These are phyloP conservation scores for Phylloporus sp. DNA, from an alignment of 768 basidiomycete genomes.

Conservation along the genomic window DNA sequence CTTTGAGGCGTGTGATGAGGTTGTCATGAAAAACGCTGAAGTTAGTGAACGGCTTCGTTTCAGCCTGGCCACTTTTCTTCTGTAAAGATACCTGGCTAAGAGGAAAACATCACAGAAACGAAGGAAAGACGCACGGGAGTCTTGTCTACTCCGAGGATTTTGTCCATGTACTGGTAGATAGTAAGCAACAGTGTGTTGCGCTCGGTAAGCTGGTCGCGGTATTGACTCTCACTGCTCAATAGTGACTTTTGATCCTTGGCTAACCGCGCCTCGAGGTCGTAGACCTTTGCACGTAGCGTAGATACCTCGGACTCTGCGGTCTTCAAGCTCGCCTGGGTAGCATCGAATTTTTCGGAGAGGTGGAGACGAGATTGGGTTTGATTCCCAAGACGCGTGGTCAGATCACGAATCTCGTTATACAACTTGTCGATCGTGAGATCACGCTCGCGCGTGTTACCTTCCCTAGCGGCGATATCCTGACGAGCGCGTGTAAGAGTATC, in stretches of 20 bases:
- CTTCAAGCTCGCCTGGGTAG: slow-evolving; percentile 54
- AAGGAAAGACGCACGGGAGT: slow-evolving; percentile 57
- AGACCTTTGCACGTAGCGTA: slow-evolving; percentile 52
- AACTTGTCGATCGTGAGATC: slow-evolving; percentile 71
- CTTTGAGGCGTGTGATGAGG: slow-evolving; percentile 80
- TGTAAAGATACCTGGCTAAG: slow-evolving; percentile 21
- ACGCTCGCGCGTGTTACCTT: slow-evolving; percentile 59
- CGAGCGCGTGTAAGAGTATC: slow-evolving; percentile 70
- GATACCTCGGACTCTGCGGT: slow-evolving; percentile 64
- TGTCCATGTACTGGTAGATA: slow-evolving; percentile 93
- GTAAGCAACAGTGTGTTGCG: slow-evolving; percentile 86
- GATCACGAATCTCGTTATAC: slow-evolving; percentile 74
- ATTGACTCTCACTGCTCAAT: slow-evolving; percentile 68
- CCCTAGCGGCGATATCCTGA: slow-evolving; percentile 63
- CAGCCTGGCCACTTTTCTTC: slow-evolving; percentile 73
- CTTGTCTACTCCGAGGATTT: slow-evolving; percentile 86
- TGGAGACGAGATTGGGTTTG: slow-evolving; percentile 87
- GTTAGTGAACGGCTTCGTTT: slow-evolving; percentile 91
- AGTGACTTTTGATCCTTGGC: slow-evolving; percentile 77
- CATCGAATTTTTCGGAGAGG: slow-evolving; percentile 85
- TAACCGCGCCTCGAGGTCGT: slow-evolving; percentile 74
- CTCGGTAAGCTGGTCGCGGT: slow-evolving; percentile 89
- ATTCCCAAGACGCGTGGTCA: slow-evolving; percentile 70
- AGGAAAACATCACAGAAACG: not conserved
- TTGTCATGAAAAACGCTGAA: slow-evolving; percentile 94